These are phyloP conservation scores for Mycosphaerella sp. DNA, from an alignment of 2,329 filamentous ascomycete species.

Conservation along the genomic window DNA sequence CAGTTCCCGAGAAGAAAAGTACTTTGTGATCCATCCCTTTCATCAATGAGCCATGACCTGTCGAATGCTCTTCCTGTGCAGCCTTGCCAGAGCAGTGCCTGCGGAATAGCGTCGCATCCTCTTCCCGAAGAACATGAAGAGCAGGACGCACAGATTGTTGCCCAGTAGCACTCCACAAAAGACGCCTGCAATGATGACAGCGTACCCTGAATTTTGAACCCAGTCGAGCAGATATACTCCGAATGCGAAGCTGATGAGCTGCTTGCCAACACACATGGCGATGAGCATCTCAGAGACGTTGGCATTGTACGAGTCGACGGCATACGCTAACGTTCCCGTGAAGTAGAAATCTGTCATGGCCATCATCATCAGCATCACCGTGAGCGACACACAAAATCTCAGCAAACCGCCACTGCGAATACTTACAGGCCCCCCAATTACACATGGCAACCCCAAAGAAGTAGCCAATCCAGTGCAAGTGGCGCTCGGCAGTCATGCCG, in stretches of 20 bases:
- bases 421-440: conserved; percentile 34
- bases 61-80: conserved; percentile 27
- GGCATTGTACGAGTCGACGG: conserved; percentile 53
- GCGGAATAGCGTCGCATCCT: conserved; percentile 29
- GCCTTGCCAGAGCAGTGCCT: conserved; percentile 30
- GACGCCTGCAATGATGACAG: conserved; percentile 33
- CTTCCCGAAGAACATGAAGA: conserved; percentile 36
- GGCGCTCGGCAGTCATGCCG: conserved; percentile 31
- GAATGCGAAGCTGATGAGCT: conserved; percentile 33
- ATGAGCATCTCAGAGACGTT: conserved; percentile 58
- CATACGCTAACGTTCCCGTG: conserved; percentile 53
- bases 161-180: conserved; percentile 32
- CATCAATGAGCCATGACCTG: conserved; percentile 19
- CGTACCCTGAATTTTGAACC: conserved; percentile 32
- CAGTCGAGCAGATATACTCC: conserved; percentile 35
- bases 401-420: neutral
- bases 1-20: neutral
- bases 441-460: conserved; percentile 35
- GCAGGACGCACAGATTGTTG: conserved; percentile 32
- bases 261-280: conserved; percentile 35
- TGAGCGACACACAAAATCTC: neutral
- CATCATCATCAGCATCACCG: neutral
- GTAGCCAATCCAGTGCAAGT: conserved; percentile 36
- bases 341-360: conserved; percentile 23
- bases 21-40: neutral